These are phyloP conservation scores for Geranium incanum DNA, from an alignment of 441 rosid genomes.

Conservation along the genomic window DNA sequence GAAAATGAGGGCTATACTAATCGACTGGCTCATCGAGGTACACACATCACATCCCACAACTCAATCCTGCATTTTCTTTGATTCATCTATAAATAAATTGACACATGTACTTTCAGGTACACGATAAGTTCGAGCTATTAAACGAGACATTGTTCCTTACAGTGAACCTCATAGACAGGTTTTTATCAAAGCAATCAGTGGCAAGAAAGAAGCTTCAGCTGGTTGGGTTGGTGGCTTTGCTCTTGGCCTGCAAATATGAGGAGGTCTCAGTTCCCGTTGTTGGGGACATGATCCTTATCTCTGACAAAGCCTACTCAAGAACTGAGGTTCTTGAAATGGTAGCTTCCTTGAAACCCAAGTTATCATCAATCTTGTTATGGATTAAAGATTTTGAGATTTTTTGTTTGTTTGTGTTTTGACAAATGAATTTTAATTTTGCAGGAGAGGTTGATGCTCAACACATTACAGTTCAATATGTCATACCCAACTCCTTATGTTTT, in stretches of 20 bases:
- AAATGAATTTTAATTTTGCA: slow-evolving; percentile 24
- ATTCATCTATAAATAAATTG: background rate
- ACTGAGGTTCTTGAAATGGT: slow-evolving; percentile 82
- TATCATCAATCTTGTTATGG: background rate
- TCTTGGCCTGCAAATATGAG: too few relatives aligned
- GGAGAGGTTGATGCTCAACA: slow-evolving; percentile 70
- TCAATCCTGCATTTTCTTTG: too few relatives aligned
- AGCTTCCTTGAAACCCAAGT: background rate
- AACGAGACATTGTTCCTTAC: slow-evolving; percentile 29
- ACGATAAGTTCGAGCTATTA: slow-evolving; percentile 86
- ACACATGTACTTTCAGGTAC: slow-evolving; percentile 40
- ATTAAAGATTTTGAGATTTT: too few relatives aligned
- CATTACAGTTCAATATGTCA: slow-evolving; percentile 68
- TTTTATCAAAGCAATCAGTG: too few relatives aligned
- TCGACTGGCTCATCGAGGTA: slow-evolving; percentile 23
- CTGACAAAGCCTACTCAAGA: slow-evolving; percentile 76
- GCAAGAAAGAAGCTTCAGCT: too few relatives aligned
- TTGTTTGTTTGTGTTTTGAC: too few relatives aligned
- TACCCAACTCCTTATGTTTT: slow-evolving; percentile 81
- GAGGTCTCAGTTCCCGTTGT: slow-evolving; percentile 53
- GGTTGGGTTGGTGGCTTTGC: too few relatives aligned
- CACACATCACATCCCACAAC: background rate
- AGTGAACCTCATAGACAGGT: too few relatives aligned
- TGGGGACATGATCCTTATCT: slow-evolving; percentile 71
- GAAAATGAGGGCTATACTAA: slow-evolving; percentile 21